Evolutionary conservation across 2,329 filamentous ascomycete species (phyloP).

Genomic region (Thelonectria blattea): DNA sequence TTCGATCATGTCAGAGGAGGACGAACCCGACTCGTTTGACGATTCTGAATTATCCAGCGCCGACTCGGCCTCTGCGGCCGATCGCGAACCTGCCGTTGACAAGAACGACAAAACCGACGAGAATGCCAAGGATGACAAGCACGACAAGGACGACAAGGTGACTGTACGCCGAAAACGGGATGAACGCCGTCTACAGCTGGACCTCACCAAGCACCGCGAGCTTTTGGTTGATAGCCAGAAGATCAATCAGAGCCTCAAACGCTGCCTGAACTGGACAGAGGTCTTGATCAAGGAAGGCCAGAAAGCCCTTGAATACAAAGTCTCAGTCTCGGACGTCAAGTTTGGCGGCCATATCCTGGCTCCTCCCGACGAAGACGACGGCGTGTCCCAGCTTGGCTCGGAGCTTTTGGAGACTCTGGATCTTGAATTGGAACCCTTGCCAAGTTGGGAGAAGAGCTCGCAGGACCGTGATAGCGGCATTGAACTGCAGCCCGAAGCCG

Average conservation of each 20-base stretch:
- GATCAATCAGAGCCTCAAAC: constrained; percentile 92
- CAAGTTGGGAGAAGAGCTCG: constrained; percentile 46
- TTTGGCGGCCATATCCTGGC: constrained; percentile 81
- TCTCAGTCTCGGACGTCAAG: constrained; percentile 78
- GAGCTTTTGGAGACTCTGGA: constrained; percentile 21
- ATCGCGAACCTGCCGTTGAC: constrained; percentile 48
- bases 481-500: constrained; percentile 51
- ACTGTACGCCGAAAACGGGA: constrained; percentile 68
- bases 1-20: constrained; percentile 46
- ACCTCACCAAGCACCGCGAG: constrained; percentile 87
- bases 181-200: constrained; percentile 81
- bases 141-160: constrained; percentile 31
- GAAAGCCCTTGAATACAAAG: constrained; percentile 83
- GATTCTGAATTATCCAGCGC: constrained; percentile 57
- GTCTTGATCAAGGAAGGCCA: constrained; percentile 87
- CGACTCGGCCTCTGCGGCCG: constrained; percentile 39
- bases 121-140: background rate
- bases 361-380: constrained; percentile 66
- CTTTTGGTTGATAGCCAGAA: constrained; percentile 89
- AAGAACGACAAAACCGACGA: constrained; percentile 22
- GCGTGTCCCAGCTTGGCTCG: constrained; percentile 31
- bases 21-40: constrained; percentile 57
- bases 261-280: constrained; percentile 89
- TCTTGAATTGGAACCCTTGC: constrained; percentile 33
- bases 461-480: constrained; percentile 61